Percentiles rank a stretch among this genome's conserved stretches.
phyloP scores from a whole-genome alignment of 2,329 filamentous ascomycete species.

The Diaporthe sp. region DNA sequence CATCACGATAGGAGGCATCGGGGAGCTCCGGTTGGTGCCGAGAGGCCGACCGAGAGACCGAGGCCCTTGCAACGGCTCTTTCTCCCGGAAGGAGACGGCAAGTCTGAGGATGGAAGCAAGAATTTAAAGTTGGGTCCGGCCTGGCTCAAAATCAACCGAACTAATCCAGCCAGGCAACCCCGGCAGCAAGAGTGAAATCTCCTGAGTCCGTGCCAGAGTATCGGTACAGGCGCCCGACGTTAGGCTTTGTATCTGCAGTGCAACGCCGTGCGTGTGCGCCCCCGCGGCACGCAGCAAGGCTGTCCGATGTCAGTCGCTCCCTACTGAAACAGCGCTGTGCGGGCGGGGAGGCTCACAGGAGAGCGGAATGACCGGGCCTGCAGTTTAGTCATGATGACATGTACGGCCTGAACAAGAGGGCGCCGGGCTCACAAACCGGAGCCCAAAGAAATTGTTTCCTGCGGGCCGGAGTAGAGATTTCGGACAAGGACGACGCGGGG shows the following conservation, averaged over 20 bases:
- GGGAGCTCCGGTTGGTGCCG: conserved; percentile 8
- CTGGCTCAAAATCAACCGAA: conserved; percentile 7
- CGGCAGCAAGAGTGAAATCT: conserved; percentile 14
- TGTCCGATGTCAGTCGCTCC: conserved; percentile 15
- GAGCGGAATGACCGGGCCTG: conserved; percentile 6
- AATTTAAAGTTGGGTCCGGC: conserved; percentile 15
- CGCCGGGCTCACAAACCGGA: conserved; percentile 24
- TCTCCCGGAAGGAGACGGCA: conserved; percentile 1
- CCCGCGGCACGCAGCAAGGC: conserved; percentile 24
- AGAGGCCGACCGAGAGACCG: conserved; percentile 12
- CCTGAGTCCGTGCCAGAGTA: conserved; percentile 27
- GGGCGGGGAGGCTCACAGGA: not conserved
- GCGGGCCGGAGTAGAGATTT: conserved; percentile 24
- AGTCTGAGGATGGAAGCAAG: conserved; percentile 12
- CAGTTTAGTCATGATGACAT: conserved; percentile 19
- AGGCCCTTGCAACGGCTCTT: conserved; percentile 18
- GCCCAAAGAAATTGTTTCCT: conserved; percentile 27
- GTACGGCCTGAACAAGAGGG: not conserved
- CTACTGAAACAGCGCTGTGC: conserved; percentile 17
- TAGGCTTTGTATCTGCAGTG: conserved; percentile 30
- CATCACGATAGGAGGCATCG: not conserved
- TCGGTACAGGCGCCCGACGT: conserved; percentile 23
- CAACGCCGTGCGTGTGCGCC: conserved; percentile 29
- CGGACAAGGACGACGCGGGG: conserved; percentile 13
- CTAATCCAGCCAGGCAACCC: conserved; percentile 12